Percentiles rank a stretch among this genome's conserved stretches.
Evolutionary conservation across 2,329 filamentous ascomycete genomes (phyloP).

Genomic region (Beauveria asiatica): DNA sequence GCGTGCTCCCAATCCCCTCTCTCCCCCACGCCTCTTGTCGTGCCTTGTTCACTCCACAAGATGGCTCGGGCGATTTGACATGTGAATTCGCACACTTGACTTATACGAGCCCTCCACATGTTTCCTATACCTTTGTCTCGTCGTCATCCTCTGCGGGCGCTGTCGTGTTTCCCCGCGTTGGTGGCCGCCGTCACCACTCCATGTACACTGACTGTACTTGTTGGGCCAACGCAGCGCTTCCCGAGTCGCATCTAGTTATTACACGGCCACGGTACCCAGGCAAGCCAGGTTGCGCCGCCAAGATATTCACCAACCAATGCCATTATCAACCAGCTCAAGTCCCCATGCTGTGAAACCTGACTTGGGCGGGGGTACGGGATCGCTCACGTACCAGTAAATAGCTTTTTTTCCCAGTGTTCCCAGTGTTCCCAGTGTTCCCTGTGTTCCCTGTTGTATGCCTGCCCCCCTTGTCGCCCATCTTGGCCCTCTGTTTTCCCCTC

Average conservation of each 20-base stretch:
- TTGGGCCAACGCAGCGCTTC: too few relatives aligned
- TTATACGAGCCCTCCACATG: not conserved
- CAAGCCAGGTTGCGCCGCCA: too few relatives aligned
- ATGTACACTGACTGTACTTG: not conserved
- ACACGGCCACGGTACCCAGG: slow-evolving; percentile 2
- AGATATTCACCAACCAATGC: too few relatives aligned
- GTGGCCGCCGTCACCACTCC: not conserved
- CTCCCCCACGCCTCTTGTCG: not conserved
- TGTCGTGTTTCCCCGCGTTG: not conserved
- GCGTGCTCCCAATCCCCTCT: not conserved
- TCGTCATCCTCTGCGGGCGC: not conserved
- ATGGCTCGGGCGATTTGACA: not conserved
- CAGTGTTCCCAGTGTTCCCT: too few relatives aligned
- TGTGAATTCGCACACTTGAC: not conserved
- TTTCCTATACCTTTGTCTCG: not conserved
- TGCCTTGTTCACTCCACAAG: too few relatives aligned
- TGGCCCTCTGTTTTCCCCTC: not conserved
- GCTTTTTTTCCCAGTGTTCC: not conserved
- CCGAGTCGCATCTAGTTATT: slow-evolving; percentile 3
- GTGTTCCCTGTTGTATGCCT: not conserved
- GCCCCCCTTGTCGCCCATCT: not conserved
- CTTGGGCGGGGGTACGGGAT: not conserved
- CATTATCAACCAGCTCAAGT: too few relatives aligned
- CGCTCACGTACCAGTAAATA: too few relatives aligned
- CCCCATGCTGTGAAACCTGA: not conserved